Percentiles rank a stretch among this genome's conserved stretches.
Evolutionary conservation across 2,329 filamentous ascomycete genomes (phyloP).

Genomic region (Epichloe glyceriae): DNA sequence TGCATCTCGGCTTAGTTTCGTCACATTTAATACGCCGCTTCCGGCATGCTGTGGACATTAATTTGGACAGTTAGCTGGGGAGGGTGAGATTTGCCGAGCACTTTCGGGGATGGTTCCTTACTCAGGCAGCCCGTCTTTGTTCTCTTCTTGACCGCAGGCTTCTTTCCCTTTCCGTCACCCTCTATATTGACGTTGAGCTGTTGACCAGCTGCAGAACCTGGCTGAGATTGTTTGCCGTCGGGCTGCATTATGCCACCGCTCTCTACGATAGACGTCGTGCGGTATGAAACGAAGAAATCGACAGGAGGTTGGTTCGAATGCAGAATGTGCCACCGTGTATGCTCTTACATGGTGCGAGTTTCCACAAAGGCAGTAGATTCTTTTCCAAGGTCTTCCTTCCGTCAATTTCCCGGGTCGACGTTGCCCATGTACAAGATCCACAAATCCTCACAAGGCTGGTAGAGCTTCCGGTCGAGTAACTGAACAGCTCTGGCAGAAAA

Average conservation of each 20-base stretch:
- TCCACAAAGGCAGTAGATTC: not conserved
- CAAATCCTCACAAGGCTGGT: not conserved
- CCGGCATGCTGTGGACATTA: constrained; percentile 55
- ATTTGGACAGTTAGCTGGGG: constrained; percentile 9
- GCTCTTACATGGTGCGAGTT: constrained; percentile 9
- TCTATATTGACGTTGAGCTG: constrained; percentile 23
- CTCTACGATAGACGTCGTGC: constrained; percentile 1
- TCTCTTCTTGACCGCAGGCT: constrained; percentile 45
- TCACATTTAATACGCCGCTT: constrained; percentile 95
- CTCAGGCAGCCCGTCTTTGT: constrained; percentile 91
- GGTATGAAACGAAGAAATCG: not conserved
- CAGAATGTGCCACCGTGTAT: not conserved
- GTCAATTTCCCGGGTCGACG: not conserved
- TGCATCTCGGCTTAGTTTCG: constrained; percentile 71
- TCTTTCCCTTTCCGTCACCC: constrained; percentile 32
- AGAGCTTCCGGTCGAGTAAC: not conserved
- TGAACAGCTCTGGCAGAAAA: not conserved
- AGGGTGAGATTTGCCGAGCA: not conserved
- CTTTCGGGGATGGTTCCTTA: constrained; percentile 31
- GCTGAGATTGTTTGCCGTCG: constrained; percentile 6
- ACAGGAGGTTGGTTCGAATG: not conserved
- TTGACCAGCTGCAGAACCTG: constrained; percentile 17
- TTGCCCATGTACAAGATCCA: not conserved
- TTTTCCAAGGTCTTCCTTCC: not conserved
- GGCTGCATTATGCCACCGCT: constrained; percentile 4